Evolutionary conservation across 179 eudicot species (phyloP).

Genomic region (Spinacia oleracea): DNA sequence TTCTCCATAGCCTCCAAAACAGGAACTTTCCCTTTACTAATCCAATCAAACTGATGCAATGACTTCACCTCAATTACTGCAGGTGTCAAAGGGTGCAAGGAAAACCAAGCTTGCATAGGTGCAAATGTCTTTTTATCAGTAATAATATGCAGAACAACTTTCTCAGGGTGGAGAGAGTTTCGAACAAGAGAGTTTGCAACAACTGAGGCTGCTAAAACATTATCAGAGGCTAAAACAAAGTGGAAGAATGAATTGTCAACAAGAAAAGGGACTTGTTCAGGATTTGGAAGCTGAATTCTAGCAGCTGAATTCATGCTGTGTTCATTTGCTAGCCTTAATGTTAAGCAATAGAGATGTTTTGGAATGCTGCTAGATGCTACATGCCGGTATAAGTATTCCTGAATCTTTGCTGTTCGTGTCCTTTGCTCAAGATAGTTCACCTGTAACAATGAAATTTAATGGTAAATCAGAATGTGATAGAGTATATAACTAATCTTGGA

Average conservation of each 20-base stretch:
- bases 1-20: constrained; percentile 98
- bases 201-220: constrained; percentile 89
- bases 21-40: constrained; percentile 84
- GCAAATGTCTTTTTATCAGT: constrained; percentile 83
- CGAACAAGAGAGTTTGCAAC: constrained; percentile 83
- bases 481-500: no score
- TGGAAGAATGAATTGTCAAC: constrained; percentile 88
- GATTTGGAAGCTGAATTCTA: constrained; percentile 74
- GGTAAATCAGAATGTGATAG: no score
- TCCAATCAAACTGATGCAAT: constrained; percentile 92
- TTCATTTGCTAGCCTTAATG: constrained; percentile 76
- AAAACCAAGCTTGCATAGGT: constrained; percentile 98
- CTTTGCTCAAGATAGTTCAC: constrained; percentile 71
- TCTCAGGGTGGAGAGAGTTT: constrained; percentile 63
- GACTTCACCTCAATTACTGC: constrained; percentile 88
- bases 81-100: constrained; percentile 65
- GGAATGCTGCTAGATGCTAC: constrained; percentile 97
- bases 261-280: constrained; percentile 71
- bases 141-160: constrained; percentile 73
- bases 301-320: constrained; percentile 81
- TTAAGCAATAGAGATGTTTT: constrained; percentile 80
- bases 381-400: constrained; percentile 82
- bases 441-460: constrained; percentile 34
- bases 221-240: constrained; percentile 89
- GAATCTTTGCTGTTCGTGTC: constrained; percentile 82